Percentiles rank a stretch among this genome's conserved stretches.
Conservation (phyloP, 192 early-diverging fungal genomes). For the Phlyctochytrium planicorne region DNA sequence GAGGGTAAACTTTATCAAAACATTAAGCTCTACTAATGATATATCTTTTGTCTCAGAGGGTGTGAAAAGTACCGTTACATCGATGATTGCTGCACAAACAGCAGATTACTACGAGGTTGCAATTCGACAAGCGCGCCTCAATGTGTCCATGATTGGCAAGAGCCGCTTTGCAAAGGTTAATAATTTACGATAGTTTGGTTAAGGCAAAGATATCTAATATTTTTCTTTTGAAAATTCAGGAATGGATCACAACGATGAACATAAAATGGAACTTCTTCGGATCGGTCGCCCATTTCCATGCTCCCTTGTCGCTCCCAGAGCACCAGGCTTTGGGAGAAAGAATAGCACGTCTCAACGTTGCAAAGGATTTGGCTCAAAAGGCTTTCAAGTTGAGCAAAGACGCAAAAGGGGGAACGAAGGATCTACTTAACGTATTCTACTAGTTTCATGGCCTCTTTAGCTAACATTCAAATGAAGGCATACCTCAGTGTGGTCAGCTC, state of each 20-base stretch:
- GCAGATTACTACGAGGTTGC: slow-evolving; percentile 57
- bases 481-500: slow-evolving; percentile 35
- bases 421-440: slow-evolving; percentile 33
- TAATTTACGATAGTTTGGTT: background rate
- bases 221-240: no score
- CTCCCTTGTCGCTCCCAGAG: slow-evolving; percentile 25
- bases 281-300: slow-evolving; percentile 58
- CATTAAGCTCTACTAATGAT: no score
- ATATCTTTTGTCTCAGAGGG: slow-evolving; percentile 26
- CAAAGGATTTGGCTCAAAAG: slow-evolving; percentile 30
- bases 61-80: slow-evolving; percentile 40
- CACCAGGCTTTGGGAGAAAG: slow-evolving; percentile 47
- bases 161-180: slow-evolving; percentile 33
- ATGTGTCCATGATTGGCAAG: slow-evolving; percentile 15
- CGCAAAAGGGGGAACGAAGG: slow-evolving; percentile 26
- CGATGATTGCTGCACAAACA: slow-evolving; percentile 46
- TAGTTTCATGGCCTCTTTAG: no score
- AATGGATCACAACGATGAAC: background rate
- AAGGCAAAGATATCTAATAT: no score
- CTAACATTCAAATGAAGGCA: slow-evolving; percentile 9
- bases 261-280: slow-evolving; percentile 42
- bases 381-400: slow-evolving; percentile 34
- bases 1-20: slow-evolving; percentile 34
- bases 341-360: slow-evolving; percentile 39
- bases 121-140: slow-evolving; percentile 9